phyloP scores from a whole-genome alignment of 257 asterid genomes.

The Ballota nigra region DNA sequence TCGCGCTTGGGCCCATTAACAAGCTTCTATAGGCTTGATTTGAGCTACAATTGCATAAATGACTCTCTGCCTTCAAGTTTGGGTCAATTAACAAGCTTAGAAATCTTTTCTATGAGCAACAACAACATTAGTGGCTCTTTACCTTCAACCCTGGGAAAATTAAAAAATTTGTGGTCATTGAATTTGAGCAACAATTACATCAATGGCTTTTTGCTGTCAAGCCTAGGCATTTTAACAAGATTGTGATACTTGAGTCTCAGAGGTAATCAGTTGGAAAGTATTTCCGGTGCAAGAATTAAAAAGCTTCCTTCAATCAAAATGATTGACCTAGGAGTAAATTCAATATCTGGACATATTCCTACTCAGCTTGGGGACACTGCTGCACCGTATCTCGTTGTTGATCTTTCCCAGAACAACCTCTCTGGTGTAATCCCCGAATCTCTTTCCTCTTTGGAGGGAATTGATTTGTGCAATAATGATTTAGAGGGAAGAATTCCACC shows the following conservation, averaged over 20 bases:
- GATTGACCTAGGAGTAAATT: background rate
- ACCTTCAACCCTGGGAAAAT: background rate
- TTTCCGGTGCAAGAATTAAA: background rate
- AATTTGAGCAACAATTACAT: background rate
- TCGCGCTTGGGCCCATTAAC: too few species aligned
- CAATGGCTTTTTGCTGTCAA: background rate
- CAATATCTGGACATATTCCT: conserved; percentile 4
- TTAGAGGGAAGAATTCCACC: conserved; percentile 9
- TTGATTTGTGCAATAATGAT: conserved; percentile 17
- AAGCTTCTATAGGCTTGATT: too few species aligned
- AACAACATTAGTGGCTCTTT: background rate
- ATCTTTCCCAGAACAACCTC: conserved; percentile 16
- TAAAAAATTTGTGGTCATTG: background rate
- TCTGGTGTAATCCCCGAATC: conserved; percentile 5
- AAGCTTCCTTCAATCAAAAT: background rate
- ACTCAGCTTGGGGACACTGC: background rate
- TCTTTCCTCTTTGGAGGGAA: background rate
- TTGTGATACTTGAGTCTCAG: background rate
- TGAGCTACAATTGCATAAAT: too few species aligned
- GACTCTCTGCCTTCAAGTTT: too few species aligned
- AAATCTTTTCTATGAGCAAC: background rate
- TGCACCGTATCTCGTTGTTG: background rate
- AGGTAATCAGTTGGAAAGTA: background rate
- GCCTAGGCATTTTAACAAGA: background rate
- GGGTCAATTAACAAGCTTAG: too few species aligned